A percentile compares a stretch with the other conserved stretches of the same genome.
These are phyloP conservation scores for Aspergillus pseudoviridinutans DNA, from an alignment of 2,329 filamentous ascomycete species.

Conservation along the genomic window DNA sequence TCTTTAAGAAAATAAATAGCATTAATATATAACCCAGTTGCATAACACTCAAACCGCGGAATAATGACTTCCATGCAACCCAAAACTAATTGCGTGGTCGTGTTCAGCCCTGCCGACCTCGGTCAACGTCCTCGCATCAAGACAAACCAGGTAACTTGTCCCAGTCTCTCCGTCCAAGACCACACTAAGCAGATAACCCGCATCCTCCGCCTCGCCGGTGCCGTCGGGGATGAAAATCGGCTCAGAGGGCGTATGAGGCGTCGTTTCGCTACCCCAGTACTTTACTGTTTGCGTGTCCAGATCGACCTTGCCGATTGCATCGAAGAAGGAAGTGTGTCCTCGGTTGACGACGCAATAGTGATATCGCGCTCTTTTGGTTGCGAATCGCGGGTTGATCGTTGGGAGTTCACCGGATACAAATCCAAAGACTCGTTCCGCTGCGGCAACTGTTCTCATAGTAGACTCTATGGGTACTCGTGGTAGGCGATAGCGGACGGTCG, in stretches of 20 bases:
- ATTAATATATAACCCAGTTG: neutral
- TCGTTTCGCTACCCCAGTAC: constrained; percentile 39
- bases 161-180: constrained; percentile 47
- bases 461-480: constrained; percentile 19
- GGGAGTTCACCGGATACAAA: constrained; percentile 39
- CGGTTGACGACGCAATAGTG: constrained; percentile 46
- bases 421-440: constrained; percentile 1
- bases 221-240: constrained; percentile 44
- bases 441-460: constrained; percentile 8
- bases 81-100: constrained; percentile 44
- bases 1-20: neutral
- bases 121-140: constrained; percentile 45
- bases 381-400: constrained; percentile 43
- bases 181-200: constrained; percentile 48
- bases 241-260: constrained; percentile 49
- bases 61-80: constrained; percentile 46
- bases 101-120: constrained; percentile 49
- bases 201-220: constrained; percentile 39
- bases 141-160: constrained; percentile 48
- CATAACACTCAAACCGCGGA: neutral
- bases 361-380: constrained; percentile 43
- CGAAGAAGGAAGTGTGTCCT: constrained; percentile 46
- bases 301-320: constrained; percentile 50
- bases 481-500: constrained; percentile 31
- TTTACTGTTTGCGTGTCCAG: constrained; percentile 34